phyloP scores from a whole-genome alignment of 192 early-diverging fungal genomes.

The Podila minutissima region DNA sequence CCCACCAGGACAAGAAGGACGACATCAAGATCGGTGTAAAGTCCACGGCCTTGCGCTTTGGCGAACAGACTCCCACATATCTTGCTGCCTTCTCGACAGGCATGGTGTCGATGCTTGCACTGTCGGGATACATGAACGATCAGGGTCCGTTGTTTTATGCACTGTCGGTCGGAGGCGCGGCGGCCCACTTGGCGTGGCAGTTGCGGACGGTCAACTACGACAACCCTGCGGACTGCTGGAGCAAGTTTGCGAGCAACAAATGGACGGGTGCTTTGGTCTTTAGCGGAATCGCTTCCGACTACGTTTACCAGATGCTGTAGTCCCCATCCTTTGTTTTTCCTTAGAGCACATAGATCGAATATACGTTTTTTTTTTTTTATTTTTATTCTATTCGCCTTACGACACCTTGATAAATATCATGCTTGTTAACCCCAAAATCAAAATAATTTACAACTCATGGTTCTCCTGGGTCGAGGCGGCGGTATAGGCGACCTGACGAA shows the following conservation, averaged over 20 bases:
- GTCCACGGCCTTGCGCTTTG: constrained; percentile 92
- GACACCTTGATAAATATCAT: not conserved
- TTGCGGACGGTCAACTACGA: constrained; percentile 75
- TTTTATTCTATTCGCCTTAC: not conserved
- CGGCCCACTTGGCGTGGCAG: constrained; percentile 87
- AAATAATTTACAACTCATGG: constrained; percentile 27
- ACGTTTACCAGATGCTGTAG: constrained; percentile 16
- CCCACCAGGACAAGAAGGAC: constrained; percentile 95
- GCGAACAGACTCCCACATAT: constrained; percentile 70
- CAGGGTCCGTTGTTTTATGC: constrained; percentile 79
- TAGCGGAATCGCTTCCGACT: constrained; percentile 77
- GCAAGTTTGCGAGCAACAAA: constrained; percentile 81
- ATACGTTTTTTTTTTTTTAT: too few species aligned
- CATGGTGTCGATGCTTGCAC: constrained; percentile 71
- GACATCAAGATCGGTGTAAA: constrained; percentile 88
- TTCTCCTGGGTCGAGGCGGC: constrained; percentile 8
- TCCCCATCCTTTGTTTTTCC: not conserved
- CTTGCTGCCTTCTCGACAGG: constrained; percentile 77
- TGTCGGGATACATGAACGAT: constrained; percentile 84
- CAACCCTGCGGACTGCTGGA: constrained; percentile 72
- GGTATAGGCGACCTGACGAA: constrained; percentile 13
- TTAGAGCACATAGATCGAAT: too few species aligned
- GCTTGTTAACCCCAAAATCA: not conserved
- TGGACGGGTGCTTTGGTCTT: constrained; percentile 84
- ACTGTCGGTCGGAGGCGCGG: constrained; percentile 76